These are phyloP conservation scores for Candida glucosophila DNA, from an alignment of 1,139 yeast species.

Conservation along the genomic window DNA sequence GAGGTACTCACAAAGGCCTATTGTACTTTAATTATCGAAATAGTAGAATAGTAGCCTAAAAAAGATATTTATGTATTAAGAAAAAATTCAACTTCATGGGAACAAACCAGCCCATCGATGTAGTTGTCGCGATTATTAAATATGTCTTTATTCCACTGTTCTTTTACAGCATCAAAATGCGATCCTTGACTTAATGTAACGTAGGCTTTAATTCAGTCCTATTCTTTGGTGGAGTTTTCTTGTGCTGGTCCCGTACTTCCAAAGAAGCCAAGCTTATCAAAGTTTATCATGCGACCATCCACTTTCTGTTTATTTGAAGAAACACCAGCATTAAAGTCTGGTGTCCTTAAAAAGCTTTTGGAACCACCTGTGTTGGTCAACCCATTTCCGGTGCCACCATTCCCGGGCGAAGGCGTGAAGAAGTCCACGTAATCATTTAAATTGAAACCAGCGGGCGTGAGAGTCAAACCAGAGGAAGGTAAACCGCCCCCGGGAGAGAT, in stretches of 20 bases:
- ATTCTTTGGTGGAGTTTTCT: slow-evolving; percentile 5
- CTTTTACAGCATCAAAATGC: no score
- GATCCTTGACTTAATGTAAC: no score
- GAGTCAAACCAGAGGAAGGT: slow-evolving; percentile 36
- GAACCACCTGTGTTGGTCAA: slow-evolving; percentile 3
- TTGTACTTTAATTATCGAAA: no score
- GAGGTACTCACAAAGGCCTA: no score
- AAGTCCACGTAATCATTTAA: slow-evolving; percentile 76
- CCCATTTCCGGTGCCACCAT: slow-evolving; percentile 13
- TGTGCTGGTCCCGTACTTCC: slow-evolving; percentile 8
- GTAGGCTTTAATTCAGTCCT: slow-evolving; percentile 1
- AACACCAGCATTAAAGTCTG: slow-evolving; percentile 30
- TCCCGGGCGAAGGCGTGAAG: slow-evolving; percentile 65
- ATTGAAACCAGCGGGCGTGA: slow-evolving; percentile 68
- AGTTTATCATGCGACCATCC: slow-evolving; percentile 39
- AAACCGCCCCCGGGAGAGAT: slow-evolving; percentile 16
- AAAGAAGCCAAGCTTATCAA: slow-evolving; percentile 27
- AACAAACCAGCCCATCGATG: no score
- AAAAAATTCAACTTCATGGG: no score
- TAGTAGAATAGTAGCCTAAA: no score
- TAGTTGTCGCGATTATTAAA: no score
- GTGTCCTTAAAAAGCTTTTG: slow-evolving; percentile 21
- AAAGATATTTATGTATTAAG: no score
- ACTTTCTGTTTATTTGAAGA: slow-evolving; percentile 18
- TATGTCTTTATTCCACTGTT: no score